Conservation (phyloP, 2,329 filamentous ascomycete genomes). For the Talaromyces sp. region DNA sequence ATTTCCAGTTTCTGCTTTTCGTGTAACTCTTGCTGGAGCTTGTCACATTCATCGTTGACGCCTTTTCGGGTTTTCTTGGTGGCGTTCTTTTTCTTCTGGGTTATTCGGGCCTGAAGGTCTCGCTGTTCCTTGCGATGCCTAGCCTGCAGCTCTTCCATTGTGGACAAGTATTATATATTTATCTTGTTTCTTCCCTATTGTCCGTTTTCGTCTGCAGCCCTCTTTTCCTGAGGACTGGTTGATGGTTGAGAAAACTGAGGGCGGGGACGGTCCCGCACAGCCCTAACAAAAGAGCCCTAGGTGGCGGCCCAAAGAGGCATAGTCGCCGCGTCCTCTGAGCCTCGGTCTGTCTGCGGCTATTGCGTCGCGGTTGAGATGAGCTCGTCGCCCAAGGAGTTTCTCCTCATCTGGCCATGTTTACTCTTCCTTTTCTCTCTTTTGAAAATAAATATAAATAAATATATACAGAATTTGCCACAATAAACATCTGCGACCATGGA, state of each 20-base stretch:
- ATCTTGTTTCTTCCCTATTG: not conserved
- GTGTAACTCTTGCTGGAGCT: conserved; percentile 51
- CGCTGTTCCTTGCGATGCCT: conserved; percentile 84
- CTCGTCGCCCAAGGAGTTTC: not conserved
- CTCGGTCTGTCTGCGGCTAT: not conserved
- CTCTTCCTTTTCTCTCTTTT: not conserved
- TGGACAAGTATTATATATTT: not conserved
- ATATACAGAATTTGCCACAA: not conserved
- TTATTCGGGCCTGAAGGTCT: conserved; percentile 79
- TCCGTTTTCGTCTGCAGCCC: not conserved
- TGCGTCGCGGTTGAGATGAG: not conserved
- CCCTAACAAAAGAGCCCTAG: conserved; percentile 25
- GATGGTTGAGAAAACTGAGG: conserved; percentile 5
- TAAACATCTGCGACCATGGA: conserved; percentile 42
- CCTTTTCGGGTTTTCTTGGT: conserved; percentile 74
- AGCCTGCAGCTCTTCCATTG: conserved; percentile 69
- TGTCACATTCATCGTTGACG: conserved; percentile 61
- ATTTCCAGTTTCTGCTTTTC: conserved; percentile 51
- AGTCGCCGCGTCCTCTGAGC: not conserved
- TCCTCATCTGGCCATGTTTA: not conserved
- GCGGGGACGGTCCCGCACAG: conserved; percentile 24
- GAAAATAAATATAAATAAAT: too few species aligned
- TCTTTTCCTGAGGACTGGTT: not conserved
- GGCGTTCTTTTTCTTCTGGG: conserved; percentile 93
- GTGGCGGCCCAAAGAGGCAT: conserved; percentile 16